Conservation (phyloP, 2,329 filamentous ascomycete species). For the Sarocladium kiliense region DNA sequence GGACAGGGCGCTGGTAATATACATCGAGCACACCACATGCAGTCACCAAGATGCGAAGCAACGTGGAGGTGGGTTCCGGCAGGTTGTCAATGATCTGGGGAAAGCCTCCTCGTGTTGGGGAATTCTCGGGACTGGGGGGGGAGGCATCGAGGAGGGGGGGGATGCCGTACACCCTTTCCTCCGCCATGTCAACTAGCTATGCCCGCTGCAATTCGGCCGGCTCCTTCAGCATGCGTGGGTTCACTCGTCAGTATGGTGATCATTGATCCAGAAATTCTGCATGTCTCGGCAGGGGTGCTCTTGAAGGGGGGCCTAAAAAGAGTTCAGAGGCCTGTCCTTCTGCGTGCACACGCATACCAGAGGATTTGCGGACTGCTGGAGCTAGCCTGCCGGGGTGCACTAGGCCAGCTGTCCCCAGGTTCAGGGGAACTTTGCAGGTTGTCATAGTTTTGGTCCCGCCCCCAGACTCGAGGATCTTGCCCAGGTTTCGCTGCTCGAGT, state of each 20-base stretch:
- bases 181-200: no score
- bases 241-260: neutral
- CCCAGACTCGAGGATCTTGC: neutral
- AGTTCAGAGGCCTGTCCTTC: no score
- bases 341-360: no score
- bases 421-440: no score
- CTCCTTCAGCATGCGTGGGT: neutral
- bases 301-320: neutral
- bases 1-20: neutral
- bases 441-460: neutral
- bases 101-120: neutral
- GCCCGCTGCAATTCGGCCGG: neutral
- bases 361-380: no score
- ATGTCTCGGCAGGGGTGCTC: neutral
- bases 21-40: neutral
- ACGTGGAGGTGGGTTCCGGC: conserved; percentile 4
- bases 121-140: neutral
- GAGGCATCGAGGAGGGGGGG: neutral
- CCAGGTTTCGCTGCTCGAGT: neutral
- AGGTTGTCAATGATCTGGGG: conserved; percentile 1
- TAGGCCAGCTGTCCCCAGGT: no score
- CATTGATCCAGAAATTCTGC: conserved; percentile 2
- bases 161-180: neutral
- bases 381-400: no score
- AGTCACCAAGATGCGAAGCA: neutral